These are phyloP conservation scores for Carpinus fangiana DNA, from an alignment of 306 rosid genomes.

Conservation along the genomic window DNA sequence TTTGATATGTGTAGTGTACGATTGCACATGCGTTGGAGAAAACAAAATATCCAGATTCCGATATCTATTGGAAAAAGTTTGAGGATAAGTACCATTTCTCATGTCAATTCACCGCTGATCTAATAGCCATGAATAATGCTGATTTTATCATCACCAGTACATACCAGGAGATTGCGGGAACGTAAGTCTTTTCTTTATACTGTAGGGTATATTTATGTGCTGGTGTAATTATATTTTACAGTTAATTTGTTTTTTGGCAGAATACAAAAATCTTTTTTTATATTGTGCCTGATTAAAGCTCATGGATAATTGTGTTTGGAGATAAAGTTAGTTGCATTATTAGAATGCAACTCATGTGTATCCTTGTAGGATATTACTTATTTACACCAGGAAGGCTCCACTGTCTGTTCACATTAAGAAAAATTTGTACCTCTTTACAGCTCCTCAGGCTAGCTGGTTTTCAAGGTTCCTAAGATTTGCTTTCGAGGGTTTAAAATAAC, in stretches of 20 bases:
- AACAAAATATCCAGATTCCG: constrained; percentile 92
- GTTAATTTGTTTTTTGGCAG: background rate
- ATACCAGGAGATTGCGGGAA: constrained; percentile 96
- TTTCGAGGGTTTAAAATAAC: background rate
- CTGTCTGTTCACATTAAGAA: background rate
- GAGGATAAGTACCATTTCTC: constrained; percentile 92
- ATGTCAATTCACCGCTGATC: constrained; percentile 91
- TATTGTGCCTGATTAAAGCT: background rate
- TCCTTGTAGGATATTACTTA: background rate
- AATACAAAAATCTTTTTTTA: background rate
- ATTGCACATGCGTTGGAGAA: constrained; percentile 94
- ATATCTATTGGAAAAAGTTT: constrained; percentile 78
- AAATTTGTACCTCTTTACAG: background rate
- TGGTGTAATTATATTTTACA: background rate
- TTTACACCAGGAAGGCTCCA: background rate
- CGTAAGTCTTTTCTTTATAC: constrained; percentile 51
- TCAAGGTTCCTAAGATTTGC: background rate
- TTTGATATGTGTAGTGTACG: constrained; percentile 63
- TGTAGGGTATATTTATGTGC: background rate
- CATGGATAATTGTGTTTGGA: constrained; percentile 2
- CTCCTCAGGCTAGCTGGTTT: background rate
- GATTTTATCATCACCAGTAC: constrained; percentile 98
- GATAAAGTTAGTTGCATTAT: constrained; percentile 9
- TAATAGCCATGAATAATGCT: constrained; percentile 90
- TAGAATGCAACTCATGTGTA: background rate